Conservation (phyloP, 2,329 filamentous ascomycete genomes). For the Boeremia exigua region DNA sequence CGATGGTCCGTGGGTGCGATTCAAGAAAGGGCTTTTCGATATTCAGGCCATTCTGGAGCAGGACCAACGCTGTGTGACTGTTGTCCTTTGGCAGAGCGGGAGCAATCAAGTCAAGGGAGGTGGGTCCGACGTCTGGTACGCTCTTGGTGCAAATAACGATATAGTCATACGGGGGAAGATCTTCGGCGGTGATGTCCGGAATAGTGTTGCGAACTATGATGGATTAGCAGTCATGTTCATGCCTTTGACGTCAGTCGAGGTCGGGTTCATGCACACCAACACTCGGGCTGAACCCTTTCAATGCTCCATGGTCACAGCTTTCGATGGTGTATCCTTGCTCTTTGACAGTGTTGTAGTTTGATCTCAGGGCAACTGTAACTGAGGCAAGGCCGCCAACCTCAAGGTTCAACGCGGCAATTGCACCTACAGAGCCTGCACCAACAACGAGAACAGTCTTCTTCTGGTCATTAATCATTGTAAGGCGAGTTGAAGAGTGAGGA, state of each 20-base stretch:
- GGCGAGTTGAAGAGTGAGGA: neutral
- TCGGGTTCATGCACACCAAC: constrained; percentile 39
- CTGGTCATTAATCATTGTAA: constrained; percentile 30
- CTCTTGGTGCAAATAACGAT: constrained; percentile 66
- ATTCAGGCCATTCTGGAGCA: constrained; percentile 69
- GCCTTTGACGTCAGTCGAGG: neutral
- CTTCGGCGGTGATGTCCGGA: constrained; percentile 52
- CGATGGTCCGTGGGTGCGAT: constrained; percentile 58
- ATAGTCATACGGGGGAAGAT: constrained; percentile 57
- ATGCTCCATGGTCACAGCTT: constrained; percentile 61
- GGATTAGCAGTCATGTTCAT: neutral
- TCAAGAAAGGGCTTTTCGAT: constrained; percentile 63
- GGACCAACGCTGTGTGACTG: constrained; percentile 59
- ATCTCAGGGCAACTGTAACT: constrained; percentile 63
- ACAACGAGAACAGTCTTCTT: constrained; percentile 57
- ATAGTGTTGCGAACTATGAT: constrained; percentile 56
- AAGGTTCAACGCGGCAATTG: constrained; percentile 62
- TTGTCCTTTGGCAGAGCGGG: constrained; percentile 58
- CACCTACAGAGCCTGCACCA: constrained; percentile 63
- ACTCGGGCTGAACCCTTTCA: constrained; percentile 58
- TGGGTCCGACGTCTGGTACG: constrained; percentile 60
- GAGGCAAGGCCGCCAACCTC: constrained; percentile 58
- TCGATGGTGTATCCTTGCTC: constrained; percentile 60
- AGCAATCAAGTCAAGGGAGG: constrained; percentile 56
- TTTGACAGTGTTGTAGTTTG: constrained; percentile 59